Conservation (phyloP, 306 rosid species). For the Mimosa pudica region DNA sequence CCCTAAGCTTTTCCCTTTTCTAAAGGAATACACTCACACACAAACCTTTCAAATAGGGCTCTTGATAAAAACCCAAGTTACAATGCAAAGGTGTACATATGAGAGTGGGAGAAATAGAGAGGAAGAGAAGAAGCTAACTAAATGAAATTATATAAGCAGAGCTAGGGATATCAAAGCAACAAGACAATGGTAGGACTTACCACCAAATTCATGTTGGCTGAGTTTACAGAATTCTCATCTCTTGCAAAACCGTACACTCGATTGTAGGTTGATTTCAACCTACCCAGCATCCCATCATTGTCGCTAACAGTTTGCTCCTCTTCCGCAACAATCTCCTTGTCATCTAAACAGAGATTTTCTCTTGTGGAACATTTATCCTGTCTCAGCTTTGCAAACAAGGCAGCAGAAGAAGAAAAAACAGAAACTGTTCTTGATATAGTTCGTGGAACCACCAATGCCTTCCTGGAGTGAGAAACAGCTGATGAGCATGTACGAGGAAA, state of each 20-base stretch:
- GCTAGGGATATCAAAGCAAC: not conserved
- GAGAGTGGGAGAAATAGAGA: not conserved
- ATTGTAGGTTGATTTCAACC: constrained; percentile 58
- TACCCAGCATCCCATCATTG: constrained; percentile 51
- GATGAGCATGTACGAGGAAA: constrained; percentile 48
- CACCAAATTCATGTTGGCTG: constrained; percentile 52
- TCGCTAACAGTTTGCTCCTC: constrained; percentile 46
- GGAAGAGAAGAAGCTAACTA: not conserved
- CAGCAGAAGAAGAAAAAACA: constrained; percentile 90
- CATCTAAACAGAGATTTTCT: constrained; percentile 47
- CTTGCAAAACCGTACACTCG: constrained; percentile 45
- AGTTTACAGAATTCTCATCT: constrained; percentile 43
- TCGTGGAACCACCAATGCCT: constrained; percentile 58
- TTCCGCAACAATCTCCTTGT: constrained; percentile 35
- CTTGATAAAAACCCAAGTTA: not conserved
- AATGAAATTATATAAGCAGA: not conserved
- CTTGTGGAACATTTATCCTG: constrained; percentile 59
- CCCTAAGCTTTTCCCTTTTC: not conserved
- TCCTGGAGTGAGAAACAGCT: constrained; percentile 44
- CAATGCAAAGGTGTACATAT: not conserved
- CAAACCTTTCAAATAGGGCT: not conserved
- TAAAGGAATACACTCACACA: not conserved
- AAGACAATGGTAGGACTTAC: constrained; percentile 53
- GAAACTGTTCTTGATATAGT: constrained; percentile 87
- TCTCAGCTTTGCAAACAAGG: constrained; percentile 80